phyloP scores from a whole-genome alignment of 345 rosid species.

The Citropsis articulata region DNA sequence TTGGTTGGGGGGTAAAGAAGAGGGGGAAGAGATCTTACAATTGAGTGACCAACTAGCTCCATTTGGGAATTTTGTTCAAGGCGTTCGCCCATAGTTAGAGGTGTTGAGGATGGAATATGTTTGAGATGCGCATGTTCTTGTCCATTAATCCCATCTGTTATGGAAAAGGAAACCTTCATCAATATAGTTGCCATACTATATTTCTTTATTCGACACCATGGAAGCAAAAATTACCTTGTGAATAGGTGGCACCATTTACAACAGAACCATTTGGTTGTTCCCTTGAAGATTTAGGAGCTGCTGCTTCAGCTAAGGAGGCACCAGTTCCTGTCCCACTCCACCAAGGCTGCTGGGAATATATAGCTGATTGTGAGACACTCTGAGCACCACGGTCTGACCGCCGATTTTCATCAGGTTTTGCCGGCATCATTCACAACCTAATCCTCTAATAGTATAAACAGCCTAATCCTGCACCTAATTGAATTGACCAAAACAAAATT shows the following conservation, averaged over 20 bases:
- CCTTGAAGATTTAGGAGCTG: slow-evolving; percentile 24
- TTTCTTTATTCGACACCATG: slow-evolving; percentile 11
- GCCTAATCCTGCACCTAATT: slow-evolving; percentile 5
- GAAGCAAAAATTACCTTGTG: slow-evolving; percentile 24
- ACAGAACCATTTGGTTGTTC: slow-evolving; percentile 26
- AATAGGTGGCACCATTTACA: slow-evolving; percentile 19
- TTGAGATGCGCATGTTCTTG: slow-evolving; percentile 27
- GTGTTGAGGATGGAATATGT: slow-evolving; percentile 20
- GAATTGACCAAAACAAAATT: slow-evolving; percentile 9
- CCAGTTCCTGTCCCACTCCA: slow-evolving; percentile 42
- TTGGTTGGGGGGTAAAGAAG: not conserved
- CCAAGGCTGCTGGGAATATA: slow-evolving; percentile 47
- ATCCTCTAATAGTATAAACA: slow-evolving; percentile 14
- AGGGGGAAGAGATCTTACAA: slow-evolving; percentile 36
- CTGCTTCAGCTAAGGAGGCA: slow-evolving; percentile 27
- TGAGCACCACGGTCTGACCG: slow-evolving; percentile 29
- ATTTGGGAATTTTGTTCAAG: slow-evolving; percentile 43
- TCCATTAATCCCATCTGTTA: slow-evolving; percentile 38
- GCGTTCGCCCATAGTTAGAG: slow-evolving; percentile 30
- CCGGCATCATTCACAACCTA: slow-evolving; percentile 41
- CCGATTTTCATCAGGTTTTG: slow-evolving; percentile 33
- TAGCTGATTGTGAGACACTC: slow-evolving; percentile 27
- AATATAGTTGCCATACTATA: slow-evolving; percentile 16
- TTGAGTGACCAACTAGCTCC: slow-evolving; percentile 72
- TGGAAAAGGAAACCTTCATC: slow-evolving; percentile 9